Base-by-base conservation (phyloP, 228 moss, liverwort and hornwort genomes). In the Sphagnum fallax region DNA sequence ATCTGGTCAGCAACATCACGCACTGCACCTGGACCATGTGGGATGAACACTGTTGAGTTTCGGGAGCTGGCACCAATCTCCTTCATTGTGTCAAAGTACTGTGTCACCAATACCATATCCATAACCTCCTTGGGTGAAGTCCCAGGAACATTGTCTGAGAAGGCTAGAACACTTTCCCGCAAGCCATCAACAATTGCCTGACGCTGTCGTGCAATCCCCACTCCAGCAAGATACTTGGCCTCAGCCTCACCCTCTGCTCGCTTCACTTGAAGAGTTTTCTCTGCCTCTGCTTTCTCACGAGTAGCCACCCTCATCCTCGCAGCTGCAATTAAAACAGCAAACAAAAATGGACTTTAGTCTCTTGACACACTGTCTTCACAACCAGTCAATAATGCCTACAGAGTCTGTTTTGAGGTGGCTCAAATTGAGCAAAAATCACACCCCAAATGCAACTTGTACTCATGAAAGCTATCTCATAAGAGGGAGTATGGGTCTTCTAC, bases 21-120 rank as follows among this genome's bases (percentile, higher is more conserved):
- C 52, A 92, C 88, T 32, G 81, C 86, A 49, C 92, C 94, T 4
- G 92, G 92, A 49, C 94, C 94, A 49, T 95, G 94, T 62, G 94
- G 94, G 61, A 94, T 87, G 66, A 95, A 95, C 6, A 95, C 88
- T 0, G 92, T 92, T 4, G 94, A 91, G 65, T 90, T 95, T 83
- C 88, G 91, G 49, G 88, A 88, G 18, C 80, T 80, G 9, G 90
- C 65, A 59, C 94, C 94, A 47, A 95, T 90, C n/a, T 95, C 94
- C 70, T 79, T 88, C 92, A 92, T 87, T 1, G 94, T 95, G 73
- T 95, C 94, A 69, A 92, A 95, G 70, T 95, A 95, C 66, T 95
- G 94, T 4, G 94, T 95, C 16, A 95, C 72, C 64, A 95, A 75
- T 16, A 95, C 92, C 94, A 95, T 90, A 58, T 95, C 94, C 73